A percentile compares a stretch with the other conserved stretches of the same genome.
These are phyloP conservation scores for Tetrahymena malaccensis DNA, from an alignment of 73 alveolate genomes.

Conservation along the genomic window DNA sequence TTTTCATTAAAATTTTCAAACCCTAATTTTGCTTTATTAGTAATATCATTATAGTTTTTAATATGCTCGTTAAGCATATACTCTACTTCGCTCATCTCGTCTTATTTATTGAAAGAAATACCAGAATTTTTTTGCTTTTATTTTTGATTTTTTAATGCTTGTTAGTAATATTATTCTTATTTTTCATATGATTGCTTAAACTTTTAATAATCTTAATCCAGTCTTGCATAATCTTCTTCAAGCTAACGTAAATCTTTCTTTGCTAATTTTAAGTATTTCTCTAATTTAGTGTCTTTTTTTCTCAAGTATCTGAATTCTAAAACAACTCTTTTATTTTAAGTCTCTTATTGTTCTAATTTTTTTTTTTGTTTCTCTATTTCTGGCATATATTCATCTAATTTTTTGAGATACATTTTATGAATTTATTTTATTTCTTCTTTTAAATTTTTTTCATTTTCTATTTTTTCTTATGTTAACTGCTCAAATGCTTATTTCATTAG, in stretches of 20 bases:
- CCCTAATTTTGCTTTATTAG: background rate
- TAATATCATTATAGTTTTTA: background rate
- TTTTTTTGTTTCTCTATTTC: background rate
- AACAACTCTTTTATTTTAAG: background rate
- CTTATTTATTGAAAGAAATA: background rate
- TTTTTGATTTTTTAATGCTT: background rate
- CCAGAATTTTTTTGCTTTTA: background rate
- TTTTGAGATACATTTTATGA: background rate
- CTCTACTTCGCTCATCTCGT: background rate
- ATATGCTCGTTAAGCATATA: background rate
- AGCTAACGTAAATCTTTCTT: background rate
- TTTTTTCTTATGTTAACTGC: background rate
- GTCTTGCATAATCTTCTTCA: background rate
- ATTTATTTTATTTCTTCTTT: background rate
- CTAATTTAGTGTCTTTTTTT: background rate
- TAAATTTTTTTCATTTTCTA: background rate
- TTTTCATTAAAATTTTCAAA: background rate
- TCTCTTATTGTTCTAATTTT: background rate
- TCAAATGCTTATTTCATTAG: background rate
- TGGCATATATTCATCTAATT: background rate
- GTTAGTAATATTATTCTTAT: background rate
- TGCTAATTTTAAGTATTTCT: background rate
- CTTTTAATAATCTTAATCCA: background rate
- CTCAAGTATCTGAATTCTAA: background rate
- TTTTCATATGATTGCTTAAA: background rate